Percentiles rank a stretch among this genome's conserved stretches.
phyloP scores from a whole-genome alignment of 306 rosid species.

The Vachellia collinsii region DNA sequence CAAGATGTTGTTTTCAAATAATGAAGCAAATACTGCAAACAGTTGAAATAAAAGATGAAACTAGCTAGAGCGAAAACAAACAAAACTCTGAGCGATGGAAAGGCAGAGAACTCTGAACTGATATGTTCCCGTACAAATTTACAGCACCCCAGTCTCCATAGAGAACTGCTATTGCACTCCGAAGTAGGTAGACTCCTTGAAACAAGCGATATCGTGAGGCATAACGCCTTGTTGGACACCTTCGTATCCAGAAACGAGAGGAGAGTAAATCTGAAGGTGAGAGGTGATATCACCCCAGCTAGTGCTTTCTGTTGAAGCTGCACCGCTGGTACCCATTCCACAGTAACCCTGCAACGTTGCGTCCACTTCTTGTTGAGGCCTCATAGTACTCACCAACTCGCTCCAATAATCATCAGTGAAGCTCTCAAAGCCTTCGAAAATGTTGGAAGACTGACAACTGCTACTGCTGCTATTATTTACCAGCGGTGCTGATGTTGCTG shows the following conservation, averaged over 20 bases:
- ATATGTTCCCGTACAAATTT: slow-evolving; percentile 40
- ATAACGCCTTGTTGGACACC: slow-evolving; percentile 43
- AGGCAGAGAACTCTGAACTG: slow-evolving; percentile 42
- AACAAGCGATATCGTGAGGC: slow-evolving; percentile 47
- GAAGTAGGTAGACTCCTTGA: slow-evolving; percentile 55
- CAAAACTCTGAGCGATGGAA: slow-evolving; percentile 37
- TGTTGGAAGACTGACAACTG: slow-evolving; percentile 32
- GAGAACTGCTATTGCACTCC: slow-evolving; percentile 48
- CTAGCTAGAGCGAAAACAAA: slow-evolving; percentile 28
- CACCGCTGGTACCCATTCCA: slow-evolving; percentile 52
- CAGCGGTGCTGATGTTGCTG: slow-evolving; percentile 17
- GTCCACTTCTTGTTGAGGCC: slow-evolving; percentile 41
- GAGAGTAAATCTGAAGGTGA: slow-evolving; percentile 48
- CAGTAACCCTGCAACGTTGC: slow-evolving; percentile 46
- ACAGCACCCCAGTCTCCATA: slow-evolving; percentile 35
- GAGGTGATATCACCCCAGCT: slow-evolving; percentile 79
- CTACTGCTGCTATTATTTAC: slow-evolving; percentile 27
- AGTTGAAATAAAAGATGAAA: slow-evolving; percentile 31
- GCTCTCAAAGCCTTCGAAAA: slow-evolving; percentile 50
- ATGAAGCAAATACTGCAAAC: slow-evolving; percentile 36
- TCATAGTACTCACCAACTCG: slow-evolving; percentile 47
- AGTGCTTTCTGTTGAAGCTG: slow-evolving; percentile 60
- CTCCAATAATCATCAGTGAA: slow-evolving; percentile 44
- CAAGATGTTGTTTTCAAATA: slow-evolving; percentile 25
- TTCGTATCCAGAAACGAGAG: slow-evolving; percentile 66